Base-by-base conservation (phyloP, 495 filamentous ascomycete genomes). In the Penicillium steckii region DNA sequence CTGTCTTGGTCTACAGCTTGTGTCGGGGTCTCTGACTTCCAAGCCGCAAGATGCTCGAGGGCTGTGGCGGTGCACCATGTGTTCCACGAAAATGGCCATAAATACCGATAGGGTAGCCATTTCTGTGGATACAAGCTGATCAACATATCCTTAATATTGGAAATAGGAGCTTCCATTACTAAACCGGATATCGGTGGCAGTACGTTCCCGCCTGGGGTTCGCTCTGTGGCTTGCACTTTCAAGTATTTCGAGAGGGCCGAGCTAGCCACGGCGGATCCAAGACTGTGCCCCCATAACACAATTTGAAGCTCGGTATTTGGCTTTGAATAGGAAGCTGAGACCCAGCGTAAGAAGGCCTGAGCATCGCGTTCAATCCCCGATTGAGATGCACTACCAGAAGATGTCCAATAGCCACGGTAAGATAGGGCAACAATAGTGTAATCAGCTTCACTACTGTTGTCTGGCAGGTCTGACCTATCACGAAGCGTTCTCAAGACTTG, bases 341-440 rank as follows among this genome's bases (percentile, higher is more conserved):
- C 78, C 74, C 78, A 83, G n/a, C 68, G 52, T 41, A 86, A 66
- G 35, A 84, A 79, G 7, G 85, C 85, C 41, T 77, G 70, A 1
- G 84, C 77, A 65, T 91, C 89, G 18, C 71, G 66, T 47, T 83
- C 77, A 40, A 91, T 80, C 1, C 87, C 88, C 3, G 62, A 67
- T 60, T 90, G 84, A 3, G 85, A 83, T 6, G 85, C 77, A 3
- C 83, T 74, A 13, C 90, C 88, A 3, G 77, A 75, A 2, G 87
- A 91, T 13, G 79, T 90, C 90, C 89, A 93, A 62, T 86, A 93
- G 18, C 87, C 86, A 48, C 87, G 82, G 59, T 89, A 90, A 25
- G 86, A 90, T 18, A 90, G 62, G 19, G 84, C 87, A 3, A 82
- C 76, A 49, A 90, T 72, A 1, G 76, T 83, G 57, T 82, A 83